phyloP scores from a whole-genome alignment of 2,329 filamentous ascomycete genomes.

The Thyridium curvatum region DNA sequence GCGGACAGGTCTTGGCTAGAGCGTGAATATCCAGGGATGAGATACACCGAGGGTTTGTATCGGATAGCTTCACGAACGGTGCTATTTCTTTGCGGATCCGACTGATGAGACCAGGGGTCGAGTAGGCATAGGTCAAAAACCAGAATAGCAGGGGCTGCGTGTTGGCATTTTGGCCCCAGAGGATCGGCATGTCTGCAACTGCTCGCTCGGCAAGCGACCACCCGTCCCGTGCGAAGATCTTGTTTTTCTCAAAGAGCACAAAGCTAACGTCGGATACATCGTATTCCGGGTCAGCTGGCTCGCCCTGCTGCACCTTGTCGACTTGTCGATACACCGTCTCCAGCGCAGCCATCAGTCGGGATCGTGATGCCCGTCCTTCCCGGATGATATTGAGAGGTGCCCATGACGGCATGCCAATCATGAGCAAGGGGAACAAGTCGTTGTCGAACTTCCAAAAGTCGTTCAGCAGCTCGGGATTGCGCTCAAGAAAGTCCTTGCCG shows the following conservation, averaged over 20 bases:
- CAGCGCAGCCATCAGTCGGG: slow-evolving; percentile 5
- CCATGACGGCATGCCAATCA: slow-evolving; percentile 10
- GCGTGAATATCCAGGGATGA: slow-evolving; percentile 3
- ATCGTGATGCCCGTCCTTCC: slow-evolving; percentile 5
- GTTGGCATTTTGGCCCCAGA: slow-evolving; percentile 8
- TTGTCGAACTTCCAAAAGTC: slow-evolving; percentile 13
- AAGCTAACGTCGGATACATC: slow-evolving; percentile 11
- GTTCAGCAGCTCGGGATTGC: slow-evolving; percentile 1
- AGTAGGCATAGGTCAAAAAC: slow-evolving; percentile 7
- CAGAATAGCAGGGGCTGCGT: slow-evolving; percentile 6
- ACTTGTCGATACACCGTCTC: slow-evolving; percentile 8
- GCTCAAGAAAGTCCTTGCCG: no score
- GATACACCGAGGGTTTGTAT: not conserved
- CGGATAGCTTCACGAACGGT: slow-evolving; percentile 5
- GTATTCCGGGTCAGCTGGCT: slow-evolving; percentile 7
- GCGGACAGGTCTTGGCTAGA: slow-evolving; percentile 7
- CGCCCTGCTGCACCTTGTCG: slow-evolving; percentile 7
- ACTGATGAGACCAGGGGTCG: slow-evolving; percentile 6
- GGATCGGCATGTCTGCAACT: slow-evolving; percentile 4
- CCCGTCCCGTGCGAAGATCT: slow-evolving; percentile 4
- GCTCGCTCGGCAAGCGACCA: not conserved
- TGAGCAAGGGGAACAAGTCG: slow-evolving; percentile 8
- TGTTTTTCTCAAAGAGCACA: slow-evolving; percentile 4
- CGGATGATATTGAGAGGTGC: slow-evolving; percentile 7
- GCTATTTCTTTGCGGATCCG: slow-evolving; percentile 7